Percentiles rank a stretch among this genome's conserved stretches.
These are phyloP conservation scores for Lactifluus pinguis DNA, from an alignment of 768 basidiomycete species.

Conservation along the genomic window DNA sequence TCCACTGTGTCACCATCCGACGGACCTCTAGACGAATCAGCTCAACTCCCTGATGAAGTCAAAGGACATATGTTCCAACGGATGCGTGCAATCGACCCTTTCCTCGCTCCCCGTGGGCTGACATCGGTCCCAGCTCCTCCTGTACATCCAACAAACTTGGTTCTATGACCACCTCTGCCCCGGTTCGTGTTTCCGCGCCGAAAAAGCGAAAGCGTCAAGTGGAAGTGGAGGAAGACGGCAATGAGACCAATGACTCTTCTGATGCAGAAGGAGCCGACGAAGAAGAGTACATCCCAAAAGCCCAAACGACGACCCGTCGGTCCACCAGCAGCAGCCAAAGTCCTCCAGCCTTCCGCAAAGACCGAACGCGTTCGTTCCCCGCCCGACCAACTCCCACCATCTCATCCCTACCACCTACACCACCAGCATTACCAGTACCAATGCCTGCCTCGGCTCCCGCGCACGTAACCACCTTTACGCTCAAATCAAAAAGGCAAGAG, in stretches of 20 bases:
- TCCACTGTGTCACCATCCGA: no score
- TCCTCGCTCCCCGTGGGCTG: not conserved
- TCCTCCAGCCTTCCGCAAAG: not conserved
- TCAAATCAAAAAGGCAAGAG: no score
- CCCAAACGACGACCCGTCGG: not conserved
- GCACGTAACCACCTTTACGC: no score
- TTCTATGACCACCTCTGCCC: not conserved
- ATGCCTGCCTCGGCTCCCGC: not conserved
- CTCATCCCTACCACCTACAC: not conserved
- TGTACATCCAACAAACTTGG: not conserved
- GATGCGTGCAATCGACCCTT: constrained; percentile 11
- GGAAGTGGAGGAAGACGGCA: not conserved
- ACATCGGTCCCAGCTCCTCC: no score
- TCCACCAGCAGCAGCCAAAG: not conserved
- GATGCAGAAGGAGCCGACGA: not conserved
- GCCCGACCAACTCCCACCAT: not conserved
- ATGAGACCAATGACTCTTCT: not conserved
- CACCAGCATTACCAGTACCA: not conserved
- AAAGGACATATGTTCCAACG: no score
- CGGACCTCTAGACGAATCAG: no score
- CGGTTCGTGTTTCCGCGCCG: not conserved
- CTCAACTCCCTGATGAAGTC: no score
- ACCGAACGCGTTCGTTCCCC: not conserved
- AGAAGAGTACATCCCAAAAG: not conserved
- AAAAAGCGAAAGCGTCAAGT: constrained; percentile 7